Evolutionary conservation across 257 asterid species (phyloP), one percentile per base, ranked within the genome.

Genomic region (Fraxinus pennsylvanica): DNA sequence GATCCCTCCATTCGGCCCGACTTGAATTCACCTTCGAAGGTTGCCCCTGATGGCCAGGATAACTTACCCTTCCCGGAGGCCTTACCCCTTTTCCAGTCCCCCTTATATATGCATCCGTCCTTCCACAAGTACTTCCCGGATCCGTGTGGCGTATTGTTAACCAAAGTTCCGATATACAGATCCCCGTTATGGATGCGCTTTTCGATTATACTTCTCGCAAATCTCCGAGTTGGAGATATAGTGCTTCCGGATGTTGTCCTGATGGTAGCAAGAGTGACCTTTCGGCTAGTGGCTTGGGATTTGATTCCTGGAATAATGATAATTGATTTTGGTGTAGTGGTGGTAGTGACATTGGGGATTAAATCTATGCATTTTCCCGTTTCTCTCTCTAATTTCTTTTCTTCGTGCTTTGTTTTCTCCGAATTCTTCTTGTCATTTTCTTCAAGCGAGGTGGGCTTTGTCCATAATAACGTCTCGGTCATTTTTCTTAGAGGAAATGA

Each of bases 21-120:
- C 84, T 85, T 87, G 79, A 90, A 90, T 71, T 85, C 89, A 3
- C 95, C 95, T 29, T 88, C 90, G 19, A 84, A 90, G 5, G 92
- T 84, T 17, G 92, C 89, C 0, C 95, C 91, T 0, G 92, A 88
- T 0, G 91, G 91, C 95, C 95, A 90, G 0, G 89, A 87, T 73
- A 90, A 90, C 39, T 80, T 85, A 10, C 95, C 95, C 32, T 84
- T 87, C 5, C 95, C 95, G n/a, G 84, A 84, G 1, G 91, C 90
- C 76, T 84, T 88, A 15, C 95, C 95, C 81, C 83, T 85, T 82
- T 85, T 87, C 95, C 95, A 90, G 15, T 88, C 88, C 6, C 92
- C 95, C 38, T 84, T 90, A 79, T 90, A 90, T 91, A 88, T 88
- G 72, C 95, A 90, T 71, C 95, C 95, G 75, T 90, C 95, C 8